A percentile compares a stretch with the other conserved stretches of the same genome.
Evolutionary conservation across 495 filamentous ascomycete species (phyloP).

Genomic region (Lasiosphaeriaceae sp.): DNA sequence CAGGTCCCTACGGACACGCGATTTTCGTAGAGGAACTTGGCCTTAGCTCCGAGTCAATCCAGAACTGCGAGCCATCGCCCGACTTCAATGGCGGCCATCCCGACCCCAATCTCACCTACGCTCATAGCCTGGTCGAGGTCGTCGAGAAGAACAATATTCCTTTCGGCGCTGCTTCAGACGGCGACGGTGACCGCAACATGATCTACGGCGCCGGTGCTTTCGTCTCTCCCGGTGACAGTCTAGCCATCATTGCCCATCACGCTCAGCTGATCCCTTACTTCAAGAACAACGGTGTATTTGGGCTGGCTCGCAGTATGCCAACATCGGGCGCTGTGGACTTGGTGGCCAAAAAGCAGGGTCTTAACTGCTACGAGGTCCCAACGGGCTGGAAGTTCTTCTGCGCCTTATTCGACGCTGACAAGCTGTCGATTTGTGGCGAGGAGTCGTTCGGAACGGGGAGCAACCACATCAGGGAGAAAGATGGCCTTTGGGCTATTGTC

Average conservation of each 20-base stretch:
- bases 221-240: slow-evolving; percentile 92
- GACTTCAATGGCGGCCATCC: slow-evolving; percentile 97
- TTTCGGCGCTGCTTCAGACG: slow-evolving; percentile 93
- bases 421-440: slow-evolving; percentile 98
- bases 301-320: slow-evolving; percentile 94
- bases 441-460: slow-evolving; percentile 98
- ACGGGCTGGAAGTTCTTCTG: slow-evolving; percentile 99
- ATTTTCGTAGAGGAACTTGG: slow-evolving; percentile 95
- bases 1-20: slow-evolving; percentile 87
- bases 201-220: slow-evolving; percentile 97
- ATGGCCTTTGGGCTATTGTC: slow-evolving; percentile 93
- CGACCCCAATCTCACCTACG: slow-evolving; percentile 97
- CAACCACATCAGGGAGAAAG: slow-evolving; percentile 99
- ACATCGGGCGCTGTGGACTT: slow-evolving; percentile 93
- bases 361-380: slow-evolving; percentile 92
- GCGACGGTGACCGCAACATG: slow-evolving; percentile 99
- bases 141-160: slow-evolving; percentile 90
- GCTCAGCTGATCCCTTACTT: slow-evolving; percentile 95
- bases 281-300: slow-evolving; percentile 92
- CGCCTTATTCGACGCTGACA: slow-evolving; percentile 92
- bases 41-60: slow-evolving; percentile 67
- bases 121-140: slow-evolving; percentile 87
- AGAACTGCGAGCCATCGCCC: slow-evolving; percentile 88
- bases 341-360: slow-evolving; percentile 88
- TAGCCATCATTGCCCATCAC: slow-evolving; percentile 97